phyloP scores from a whole-genome alignment of 2,329 filamentous ascomycete genomes.

The Fusarium zealandicum region DNA sequence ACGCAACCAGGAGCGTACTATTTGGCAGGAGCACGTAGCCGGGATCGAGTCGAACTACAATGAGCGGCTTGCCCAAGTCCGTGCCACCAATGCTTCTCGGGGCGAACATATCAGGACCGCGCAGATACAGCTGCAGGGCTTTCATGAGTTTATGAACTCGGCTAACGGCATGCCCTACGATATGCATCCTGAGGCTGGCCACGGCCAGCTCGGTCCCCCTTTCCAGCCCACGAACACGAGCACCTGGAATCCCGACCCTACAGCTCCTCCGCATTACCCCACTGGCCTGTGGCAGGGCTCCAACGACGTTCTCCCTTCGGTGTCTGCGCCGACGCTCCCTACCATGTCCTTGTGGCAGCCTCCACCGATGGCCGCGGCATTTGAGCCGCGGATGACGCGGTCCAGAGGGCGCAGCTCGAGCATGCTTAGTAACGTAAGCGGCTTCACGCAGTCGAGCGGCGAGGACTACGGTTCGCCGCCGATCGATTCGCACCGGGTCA shows the following conservation, averaged over 20 bases:
- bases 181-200: conserved; percentile 33
- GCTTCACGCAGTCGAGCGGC: conserved; percentile 68
- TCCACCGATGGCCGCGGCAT: conserved; percentile 49
- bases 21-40: conserved; percentile 55
- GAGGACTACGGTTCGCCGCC: conserved; percentile 51
- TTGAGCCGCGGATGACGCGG: conserved; percentile 49
- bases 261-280: conserved; percentile 46
- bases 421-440: conserved; percentile 72
- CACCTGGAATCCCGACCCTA: conserved; percentile 48
- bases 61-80: conserved; percentile 53
- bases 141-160: conserved; percentile 45
- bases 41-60: conserved; percentile 56
- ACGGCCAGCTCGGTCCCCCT: conserved; percentile 38
- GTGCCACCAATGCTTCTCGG: conserved; percentile 41
- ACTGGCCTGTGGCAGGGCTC: conserved; percentile 49
- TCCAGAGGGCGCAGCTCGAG: conserved; percentile 67
- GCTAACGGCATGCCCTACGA: conserved; percentile 46
- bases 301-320: conserved; percentile 44
- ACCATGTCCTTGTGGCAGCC: conserved; percentile 48
- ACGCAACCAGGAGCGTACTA: conserved; percentile 58
- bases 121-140: conserved; percentile 45
- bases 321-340: conserved; percentile 42
- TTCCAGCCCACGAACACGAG: conserved; percentile 37
- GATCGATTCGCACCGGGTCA: conserved; percentile 29
- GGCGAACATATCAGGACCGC: conserved; percentile 43